Conservation (phyloP, 2,329 filamentous ascomycete species). For the Colletotrichum costaricense region DNA sequence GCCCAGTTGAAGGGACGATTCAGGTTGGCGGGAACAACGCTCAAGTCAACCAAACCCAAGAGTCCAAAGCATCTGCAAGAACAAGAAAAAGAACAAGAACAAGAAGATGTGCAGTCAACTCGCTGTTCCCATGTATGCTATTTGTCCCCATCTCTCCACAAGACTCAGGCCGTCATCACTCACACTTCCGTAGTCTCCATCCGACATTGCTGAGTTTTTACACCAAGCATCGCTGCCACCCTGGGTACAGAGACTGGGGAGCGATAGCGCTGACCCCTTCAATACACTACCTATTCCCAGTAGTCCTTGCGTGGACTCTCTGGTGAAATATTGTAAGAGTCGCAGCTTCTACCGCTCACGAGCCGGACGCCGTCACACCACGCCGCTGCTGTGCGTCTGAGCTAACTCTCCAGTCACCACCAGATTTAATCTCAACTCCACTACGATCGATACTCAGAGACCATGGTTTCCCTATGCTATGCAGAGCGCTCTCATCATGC, state of each 20-base stretch:
- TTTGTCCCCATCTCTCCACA: neutral
- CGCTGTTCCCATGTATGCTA: neutral
- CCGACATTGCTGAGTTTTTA: neutral
- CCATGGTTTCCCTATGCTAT: slow-evolving; percentile 38
- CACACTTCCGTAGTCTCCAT: neutral
- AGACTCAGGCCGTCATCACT: neutral
- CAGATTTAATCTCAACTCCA: slow-evolving; percentile 35
- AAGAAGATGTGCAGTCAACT: no score
- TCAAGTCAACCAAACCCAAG: neutral
- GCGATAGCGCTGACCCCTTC: slow-evolving; percentile 34
- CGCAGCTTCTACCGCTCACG: neutral
- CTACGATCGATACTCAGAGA: slow-evolving; percentile 28
- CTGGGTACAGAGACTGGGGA: slow-evolving; percentile 22
- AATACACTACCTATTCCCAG: slow-evolving; percentile 33
- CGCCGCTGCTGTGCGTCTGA: neutral
- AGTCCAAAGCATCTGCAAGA: neutral
- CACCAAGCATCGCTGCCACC: slow-evolving; percentile 1
- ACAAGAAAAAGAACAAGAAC: no score
- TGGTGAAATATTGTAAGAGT: slow-evolving; percentile 34
- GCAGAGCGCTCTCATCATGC: slow-evolving; percentile 36
- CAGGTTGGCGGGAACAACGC: slow-evolving; percentile 5
- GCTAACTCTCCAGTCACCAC: slow-evolving; percentile 32
- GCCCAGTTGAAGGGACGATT: slow-evolving; percentile 33
- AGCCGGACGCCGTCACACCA: neutral
- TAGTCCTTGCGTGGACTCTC: slow-evolving; percentile 24